Evolutionary conservation across 2,329 filamentous ascomycete species (phyloP), one percentile per base, ranked within the genome.

Genomic region (Phialemoniopsis sp.): DNA sequence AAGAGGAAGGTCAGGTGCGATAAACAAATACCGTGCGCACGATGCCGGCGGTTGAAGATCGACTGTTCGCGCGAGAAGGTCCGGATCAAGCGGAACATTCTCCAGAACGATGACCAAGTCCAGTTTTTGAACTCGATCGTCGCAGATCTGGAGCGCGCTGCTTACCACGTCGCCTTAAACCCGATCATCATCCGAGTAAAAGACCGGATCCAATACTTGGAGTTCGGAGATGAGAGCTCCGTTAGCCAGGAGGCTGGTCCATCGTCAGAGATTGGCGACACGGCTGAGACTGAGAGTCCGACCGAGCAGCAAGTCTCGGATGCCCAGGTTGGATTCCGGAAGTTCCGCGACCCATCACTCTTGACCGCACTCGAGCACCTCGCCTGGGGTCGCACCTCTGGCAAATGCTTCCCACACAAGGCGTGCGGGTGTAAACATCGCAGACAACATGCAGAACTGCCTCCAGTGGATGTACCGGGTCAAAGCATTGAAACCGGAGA

Each of bases 371-470:
- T 64, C 12, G 60, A 64, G 44, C 55, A 60, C 44, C 51, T 63
- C 13, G 59, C 59, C 3, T 64, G 60, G 60, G 58, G 58, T n/a
- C 54, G 60, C 32, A 58, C 60, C 34, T 46, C 49, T 13, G 60
- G 60, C 36, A 48, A 17, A 37, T 62, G 50, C 50, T 52, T 46
- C 36, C 53, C 36, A 36, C 46, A 52, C 28, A 46, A 48, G 1
- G 40, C 41, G 8, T 52, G 47, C 32, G 38, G 42, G 7, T 49
- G 47, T 34, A 44, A 42, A 38, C 36, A 40, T 13, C 42, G 37
- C 32, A 36, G 41, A 26, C 29, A 38, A 35, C 26, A 34, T 36
- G 3, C 33, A 30, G n/a, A 35, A 34, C 31, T 31, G 33, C 32
- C 41, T 32, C 30, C 46, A 26, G 43, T 44, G 38, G 29, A 10